Evolutionary conservation across 139 green algal genomes (phyloP), one percentile per base, ranked within the genome.

Genomic region (Chlamydomonas sp.): DNA sequence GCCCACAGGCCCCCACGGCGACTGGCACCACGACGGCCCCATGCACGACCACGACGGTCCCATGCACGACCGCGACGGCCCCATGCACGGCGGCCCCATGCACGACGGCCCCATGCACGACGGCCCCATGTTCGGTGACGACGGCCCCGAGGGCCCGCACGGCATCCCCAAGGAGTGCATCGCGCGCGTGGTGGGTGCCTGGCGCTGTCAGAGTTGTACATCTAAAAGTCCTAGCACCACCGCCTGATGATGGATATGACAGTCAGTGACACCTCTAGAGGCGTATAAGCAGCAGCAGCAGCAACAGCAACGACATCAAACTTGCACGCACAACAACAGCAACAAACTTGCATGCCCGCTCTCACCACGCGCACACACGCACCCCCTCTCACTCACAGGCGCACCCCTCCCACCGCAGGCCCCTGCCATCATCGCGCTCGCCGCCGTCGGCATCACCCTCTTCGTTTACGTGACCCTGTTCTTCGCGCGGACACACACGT

Each of bases 391-490:
- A 54, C 43, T 20, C 13, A 13, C 43, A 54, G 16, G 13, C 43
- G 13, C 16, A 26, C 43, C 43, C 13, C 43, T 13, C 16, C 20
- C 43, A 54, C 43, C 20, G 43, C 16, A 20, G 26, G 5, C 26
- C 30, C 48, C 66, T 48, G 47, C 48, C 13, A 5, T 33, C 38
- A 35, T 72, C 5, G 66, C 10, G 3, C 38, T 72, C 34, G 5
- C 39, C 6, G 37, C 64, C 20, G 49, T 64, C 24, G 48, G 4
- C 22, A 28, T 72, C 26, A 3, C 66, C 24, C 3, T 28, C 16
- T 28, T 65, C 10, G 33, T 65, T 30, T 72, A 31, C 34, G 5
- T 61, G 3, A 38, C 31, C 3, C 48, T 50, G 16, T 65, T 72
- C 26, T 31, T 49, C 57, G 68, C 68, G 5, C 54, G 33, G 20